Evolutionary conservation across 805 yeast species (phyloP), one percentile per base, ranked within the genome.

Genomic region (Barnettozyma siamensis): DNA sequence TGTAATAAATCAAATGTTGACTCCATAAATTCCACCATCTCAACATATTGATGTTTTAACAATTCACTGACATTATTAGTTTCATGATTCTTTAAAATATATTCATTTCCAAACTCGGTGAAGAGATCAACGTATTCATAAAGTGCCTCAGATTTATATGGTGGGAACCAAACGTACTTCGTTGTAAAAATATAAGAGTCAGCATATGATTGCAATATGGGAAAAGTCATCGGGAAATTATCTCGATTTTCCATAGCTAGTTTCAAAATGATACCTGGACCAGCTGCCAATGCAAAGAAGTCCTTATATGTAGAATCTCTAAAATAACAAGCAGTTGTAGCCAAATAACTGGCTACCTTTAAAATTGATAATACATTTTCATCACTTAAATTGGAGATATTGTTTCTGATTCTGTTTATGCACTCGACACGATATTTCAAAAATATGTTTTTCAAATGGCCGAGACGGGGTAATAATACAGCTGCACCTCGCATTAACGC

Each of bases 101-200:
- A 50, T 3, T 32, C 20, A 0, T 30, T 41, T 8, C 55, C 58
- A 43, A 55, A 55, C 12, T 48, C 46, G 5, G 40, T 28, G 1
- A 47, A 36, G 7, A 50, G 40, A 2, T 48, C 51, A 8, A 34
- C 21, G 27, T 51, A 45, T 38, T 55, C 60, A 21, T 38, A 31
- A 3, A 56, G 28, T 4, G 49, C 38, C 10, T 39, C 31, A 8
- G 50, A 40, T 20, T 47, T 33, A 38, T 56, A 56, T 3, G 40
- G 44, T 15, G 60, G 59, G 16, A 45, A 35, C 43, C 53, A 48
- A 3, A 54, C 42, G 7, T 37, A 43, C 26, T 45, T 47, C 0
- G 48, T 40, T 1, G 54, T 50, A 35, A 46, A 50, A 13, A 46
- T 10, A 13, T 46, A 37, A 2, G 53, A 50, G 42, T 54, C 55